A percentile compares a stretch with the other conserved stretches of the same genome.
These are phyloP conservation scores for Calonectria hongkongensis DNA, from an alignment of 2,329 filamentous ascomycete genomes.

Conservation along the genomic window DNA sequence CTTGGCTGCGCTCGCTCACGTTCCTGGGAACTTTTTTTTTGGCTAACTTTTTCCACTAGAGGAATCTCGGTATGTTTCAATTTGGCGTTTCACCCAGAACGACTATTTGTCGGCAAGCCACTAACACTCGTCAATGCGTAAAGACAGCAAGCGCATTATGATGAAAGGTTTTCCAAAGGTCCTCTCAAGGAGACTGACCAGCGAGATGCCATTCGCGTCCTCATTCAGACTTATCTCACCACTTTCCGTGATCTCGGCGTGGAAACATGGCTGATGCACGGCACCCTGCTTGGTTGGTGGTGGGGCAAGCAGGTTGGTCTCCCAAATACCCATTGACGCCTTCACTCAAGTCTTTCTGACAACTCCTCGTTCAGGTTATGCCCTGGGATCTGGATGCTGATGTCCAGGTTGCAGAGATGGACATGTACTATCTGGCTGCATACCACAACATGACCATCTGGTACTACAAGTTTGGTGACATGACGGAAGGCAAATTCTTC, in stretches of 20 bases:
- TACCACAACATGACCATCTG: constrained; percentile 78
- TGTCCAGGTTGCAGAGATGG: constrained; percentile 81
- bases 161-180: constrained; percentile 62
- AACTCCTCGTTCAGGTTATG: constrained; percentile 70
- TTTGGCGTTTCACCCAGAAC: neutral
- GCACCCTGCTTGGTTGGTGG: constrained; percentile 92
- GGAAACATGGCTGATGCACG: constrained; percentile 89
- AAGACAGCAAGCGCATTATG: constrained; percentile 59
- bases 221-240: constrained; percentile 83
- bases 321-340: neutral
- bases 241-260: constrained; percentile 79
- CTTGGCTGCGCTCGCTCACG: neutral
- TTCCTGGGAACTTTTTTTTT: neutral
- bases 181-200: constrained; percentile 73
- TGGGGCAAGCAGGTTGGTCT: constrained; percentile 77
- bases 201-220: constrained; percentile 76
- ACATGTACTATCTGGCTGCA: constrained; percentile 79
- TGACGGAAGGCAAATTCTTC: constrained; percentile 64
- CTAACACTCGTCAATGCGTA: constrained; percentile 39
- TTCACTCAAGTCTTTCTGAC: constrained; percentile 9
- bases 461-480: constrained; percentile 63
- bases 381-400: constrained; percentile 88
- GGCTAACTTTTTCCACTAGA: constrained; percentile 42
- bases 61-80: constrained; percentile 49
- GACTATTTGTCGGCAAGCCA: neutral